Base-by-base conservation (phyloP, 768 basidiomycete genomes). In the Russula abietina region DNA sequence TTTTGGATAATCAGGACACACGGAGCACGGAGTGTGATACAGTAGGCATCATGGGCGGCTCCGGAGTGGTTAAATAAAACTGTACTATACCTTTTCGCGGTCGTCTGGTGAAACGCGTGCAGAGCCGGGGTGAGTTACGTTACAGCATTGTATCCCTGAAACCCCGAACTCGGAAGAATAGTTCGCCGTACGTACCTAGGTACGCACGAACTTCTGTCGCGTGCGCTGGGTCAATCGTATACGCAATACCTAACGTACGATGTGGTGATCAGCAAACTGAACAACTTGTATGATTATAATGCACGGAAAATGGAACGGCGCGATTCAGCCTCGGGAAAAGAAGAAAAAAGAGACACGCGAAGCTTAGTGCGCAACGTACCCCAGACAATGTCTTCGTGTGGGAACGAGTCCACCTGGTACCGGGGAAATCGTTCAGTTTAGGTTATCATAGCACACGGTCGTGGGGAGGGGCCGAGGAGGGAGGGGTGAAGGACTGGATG, bases 341-440 rank as follows among this genome's bases (percentile, higher is more conserved):
- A 49, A 49, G 3, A 4, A 30, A 16, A 14, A 19, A 11, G 1
- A 52, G 14, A 32, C 30, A 22, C 30, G 10, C 0, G 19, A 8
- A 10, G 7, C 10, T 19, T 16, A 17, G 5, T 16, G 17, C 49
- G 56, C 4, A 16, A 72, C 79, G 36, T 64, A 81, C 91, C 95
- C 95, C 95, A 97, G 2, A 95, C 91, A 39, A 81, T 81, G 68
- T 91, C 88, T 32, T 88, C 86, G 58, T 87, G 77, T 0, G 84
- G 87, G 66, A 86, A 87, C 2, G 82, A 72, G 68, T 89, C 87
- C 87, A 88, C 62, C 41, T 8, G 30, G 2, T 9, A 22, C 11
- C 22, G 30, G 30, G 8, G 5, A 24, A 22, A 36, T 19, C 16
- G 11, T 33, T 17, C 10, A 9, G 32, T 19, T 14, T 36, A 12